Base-by-base conservation (phyloP, 768 basidiomycete genomes). In the Lentinus tigrinus region DNA sequence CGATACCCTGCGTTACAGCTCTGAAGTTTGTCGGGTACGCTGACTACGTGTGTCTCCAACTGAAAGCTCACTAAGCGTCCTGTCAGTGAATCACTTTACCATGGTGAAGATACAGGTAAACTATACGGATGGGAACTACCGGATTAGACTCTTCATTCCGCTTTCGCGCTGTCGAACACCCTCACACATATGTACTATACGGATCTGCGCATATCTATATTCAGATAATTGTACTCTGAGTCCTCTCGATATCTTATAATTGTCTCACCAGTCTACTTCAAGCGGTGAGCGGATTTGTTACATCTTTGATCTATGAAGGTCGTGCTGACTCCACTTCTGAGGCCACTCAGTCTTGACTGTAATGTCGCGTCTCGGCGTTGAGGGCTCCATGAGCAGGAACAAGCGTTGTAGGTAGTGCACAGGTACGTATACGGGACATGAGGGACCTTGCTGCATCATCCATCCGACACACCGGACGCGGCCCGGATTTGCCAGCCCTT, bases 21-120 rank as follows among this genome's bases (percentile, higher is more conserved):
- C 75, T 97, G 65, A 83, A 81, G 65, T 96, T 96, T 64, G 74
- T 88, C 23, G 91, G 89, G 94, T 93, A 69, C 54, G 80, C 70
- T 5, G 47, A 37, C 2, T 26, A 0, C 10, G 13, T 28, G 4
- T 6, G 34, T 1, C 24, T 2, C 28, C 5, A 11, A 37, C 36
- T 26, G 34, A 36, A 39, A 21, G 2, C 13, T 44, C 57, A 17
- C 46, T 42, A 28, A n/a, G 26, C 14, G 2, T 8, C 13, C n/a
- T 39, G 28, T 2, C 58, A 87, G 85, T 17, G 87, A 88, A 63
- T 76, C 71, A 19, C 68, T 88, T 23, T 85, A 79, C 65, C 83
- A 85, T 62, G 87, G 85, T n/a, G 85, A 88, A 64, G 80, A 81
- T 48, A 80, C 78, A 4, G 87, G 87, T 1, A 82, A 81, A 67